These are phyloP conservation scores for Clarireedia homoeocarpa DNA, from an alignment of 2,329 filamentous ascomycete species.

Conservation along the genomic window DNA sequence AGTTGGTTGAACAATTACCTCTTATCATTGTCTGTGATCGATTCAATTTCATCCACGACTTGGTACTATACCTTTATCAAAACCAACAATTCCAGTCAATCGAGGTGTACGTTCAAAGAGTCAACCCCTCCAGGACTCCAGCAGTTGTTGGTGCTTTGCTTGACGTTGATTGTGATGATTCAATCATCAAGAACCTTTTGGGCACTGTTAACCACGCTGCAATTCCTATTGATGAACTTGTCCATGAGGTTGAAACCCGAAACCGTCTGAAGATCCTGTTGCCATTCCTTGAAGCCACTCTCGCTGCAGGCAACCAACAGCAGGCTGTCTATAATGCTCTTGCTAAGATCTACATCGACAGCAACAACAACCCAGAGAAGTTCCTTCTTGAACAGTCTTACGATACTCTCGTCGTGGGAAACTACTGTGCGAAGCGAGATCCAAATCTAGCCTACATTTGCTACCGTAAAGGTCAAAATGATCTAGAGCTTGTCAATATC, in stretches of 20 bases:
- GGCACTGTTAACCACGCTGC: conserved; percentile 74
- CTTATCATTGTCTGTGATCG: conserved; percentile 98
- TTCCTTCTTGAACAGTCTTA: conserved; percentile 97
- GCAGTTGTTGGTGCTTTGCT: conserved; percentile 88
- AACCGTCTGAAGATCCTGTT: conserved; percentile 93
- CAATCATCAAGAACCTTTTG: conserved; percentile 88
- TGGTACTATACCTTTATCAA: conserved; percentile 95
- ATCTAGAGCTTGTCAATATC: conserved; percentile 92
- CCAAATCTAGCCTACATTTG: conserved; percentile 92
- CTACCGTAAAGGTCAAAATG: conserved; percentile 94
- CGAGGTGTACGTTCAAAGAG: conserved; percentile 93
- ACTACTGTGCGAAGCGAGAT: conserved; percentile 98
- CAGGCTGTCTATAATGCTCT: conserved; percentile 95
- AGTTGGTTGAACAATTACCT: conserved; percentile 83
- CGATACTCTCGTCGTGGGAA: conserved; percentile 83
- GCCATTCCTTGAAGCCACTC: conserved; percentile 89
- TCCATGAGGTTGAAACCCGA: conserved; percentile 87
- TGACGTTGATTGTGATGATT: conserved; percentile 95
- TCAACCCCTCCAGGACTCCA: conserved; percentile 86
- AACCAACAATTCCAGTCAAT: conserved; percentile 99
- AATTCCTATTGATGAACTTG: conserved; percentile 90
- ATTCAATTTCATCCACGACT: conserved; percentile 97
- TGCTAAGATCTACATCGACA: conserved; percentile 99
- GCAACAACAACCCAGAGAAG: conserved; percentile 94
- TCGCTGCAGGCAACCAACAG: conserved; percentile 86